Evolutionary conservation across 345 rosid species (phyloP).

Genomic region (Lagerstroemia speciosa): DNA sequence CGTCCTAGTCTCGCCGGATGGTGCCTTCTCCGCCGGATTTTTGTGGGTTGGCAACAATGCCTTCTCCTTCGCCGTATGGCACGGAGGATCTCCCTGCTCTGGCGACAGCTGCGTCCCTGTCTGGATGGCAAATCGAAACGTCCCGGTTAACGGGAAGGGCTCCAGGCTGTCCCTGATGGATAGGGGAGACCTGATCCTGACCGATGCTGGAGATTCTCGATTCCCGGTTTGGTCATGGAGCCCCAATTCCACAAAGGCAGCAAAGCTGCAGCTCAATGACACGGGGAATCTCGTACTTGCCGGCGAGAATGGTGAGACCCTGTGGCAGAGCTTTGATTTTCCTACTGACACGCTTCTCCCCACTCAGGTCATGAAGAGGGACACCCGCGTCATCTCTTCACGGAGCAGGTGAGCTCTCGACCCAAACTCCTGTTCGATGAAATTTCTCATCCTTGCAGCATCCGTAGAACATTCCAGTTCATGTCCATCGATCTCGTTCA

Average conservation of each 20-base stretch:
- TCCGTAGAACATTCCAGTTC: too few species aligned
- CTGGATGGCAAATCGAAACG: conserved; percentile 38
- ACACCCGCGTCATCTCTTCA: conserved; percentile 19
- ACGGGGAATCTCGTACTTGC: conserved; percentile 20
- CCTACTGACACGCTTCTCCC: conserved; percentile 41
- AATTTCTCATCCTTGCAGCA: too few species aligned
- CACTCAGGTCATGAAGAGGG: conserved; percentile 16
- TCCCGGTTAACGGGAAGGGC: conserved; percentile 30
- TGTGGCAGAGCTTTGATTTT: too few species aligned
- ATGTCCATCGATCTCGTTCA: too few species aligned
- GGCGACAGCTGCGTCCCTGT: conserved; percentile 8
- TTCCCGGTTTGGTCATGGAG: conserved; percentile 12
- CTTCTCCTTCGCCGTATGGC: conserved; percentile 24
- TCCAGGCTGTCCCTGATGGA: conserved; percentile 18
- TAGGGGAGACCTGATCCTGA: conserved; percentile 12
- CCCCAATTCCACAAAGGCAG: neutral
- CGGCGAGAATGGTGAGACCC: neutral
- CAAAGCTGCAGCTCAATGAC: conserved; percentile 10
- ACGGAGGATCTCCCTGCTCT: conserved; percentile 5
- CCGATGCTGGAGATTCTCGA: too few species aligned
- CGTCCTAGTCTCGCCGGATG: conserved; percentile 12
- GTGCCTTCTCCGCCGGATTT: conserved; percentile 24
- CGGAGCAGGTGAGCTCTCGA: conserved; percentile 12
- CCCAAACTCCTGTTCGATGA: too few species aligned
- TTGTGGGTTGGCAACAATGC: conserved; percentile 20